Percentiles rank a stretch among this genome's conserved stretches.
These are phyloP conservation scores for Daldinia bambusicola DNA, from an alignment of 495 filamentous ascomycete genomes.

Conservation along the genomic window DNA sequence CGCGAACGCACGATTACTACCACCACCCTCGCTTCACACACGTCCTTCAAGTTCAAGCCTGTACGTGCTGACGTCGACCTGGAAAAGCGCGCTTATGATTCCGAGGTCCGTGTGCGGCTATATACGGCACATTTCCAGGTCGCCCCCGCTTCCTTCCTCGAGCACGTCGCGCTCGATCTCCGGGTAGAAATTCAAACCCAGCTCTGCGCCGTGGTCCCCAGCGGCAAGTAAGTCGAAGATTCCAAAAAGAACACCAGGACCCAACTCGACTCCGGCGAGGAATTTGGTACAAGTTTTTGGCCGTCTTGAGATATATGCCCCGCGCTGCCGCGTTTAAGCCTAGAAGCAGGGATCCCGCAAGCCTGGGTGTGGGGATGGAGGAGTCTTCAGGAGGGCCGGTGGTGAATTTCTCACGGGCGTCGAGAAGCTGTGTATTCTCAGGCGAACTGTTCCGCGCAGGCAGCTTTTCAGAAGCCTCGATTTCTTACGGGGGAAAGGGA, in stretches of 20 bases:
- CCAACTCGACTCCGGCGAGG: not conserved
- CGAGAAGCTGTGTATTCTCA: not conserved
- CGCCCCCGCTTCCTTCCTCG: not conserved
- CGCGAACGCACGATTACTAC: not conserved
- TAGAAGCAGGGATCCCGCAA: not conserved
- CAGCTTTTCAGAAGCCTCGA: not conserved
- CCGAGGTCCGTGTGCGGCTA: not conserved
- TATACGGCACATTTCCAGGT: not conserved
- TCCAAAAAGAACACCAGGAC: not conserved
- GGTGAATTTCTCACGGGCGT: not conserved
- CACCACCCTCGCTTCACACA: not conserved
- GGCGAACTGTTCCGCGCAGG: not conserved
- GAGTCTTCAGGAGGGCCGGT: not conserved
- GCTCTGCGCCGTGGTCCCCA: not conserved
- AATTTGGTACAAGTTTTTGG: not conserved
- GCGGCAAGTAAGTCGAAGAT: not conserved
- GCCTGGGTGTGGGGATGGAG: not conserved
- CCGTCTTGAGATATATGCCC: not conserved
- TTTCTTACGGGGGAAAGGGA: not conserved
- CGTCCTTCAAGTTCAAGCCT: slow-evolving; percentile 1
- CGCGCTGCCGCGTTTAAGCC: not conserved
- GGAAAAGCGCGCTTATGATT: not conserved
- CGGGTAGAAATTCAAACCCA: not conserved
- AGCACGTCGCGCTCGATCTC: not conserved
- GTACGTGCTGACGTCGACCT: not conserved